Base-by-base conservation (phyloP, 2,329 filamentous ascomycete species). In the Phaeosphaeriaceae sp. region DNA sequence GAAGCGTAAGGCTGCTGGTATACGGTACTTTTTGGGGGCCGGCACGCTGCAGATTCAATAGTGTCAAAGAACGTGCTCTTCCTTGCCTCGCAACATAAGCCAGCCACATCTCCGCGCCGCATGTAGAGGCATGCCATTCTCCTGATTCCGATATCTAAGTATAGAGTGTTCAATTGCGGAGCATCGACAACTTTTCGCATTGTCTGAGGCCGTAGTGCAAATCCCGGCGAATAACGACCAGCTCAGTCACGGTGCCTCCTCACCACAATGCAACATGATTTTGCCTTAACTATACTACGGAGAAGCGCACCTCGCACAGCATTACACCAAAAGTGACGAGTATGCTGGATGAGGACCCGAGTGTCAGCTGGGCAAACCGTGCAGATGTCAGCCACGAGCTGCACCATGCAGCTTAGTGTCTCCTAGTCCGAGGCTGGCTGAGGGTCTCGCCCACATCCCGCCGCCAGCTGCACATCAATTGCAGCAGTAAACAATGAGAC, bases 361-460 rank as follows among this genome's bases (percentile, higher is more conserved):
- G 33, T 25, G 46, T 25, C 52, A 49, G 52, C 52, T 49, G 46
- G 13, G 27, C 13, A 31, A 36, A 15, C 44, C n/a, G 52, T 44
- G 36, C 36, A 54, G 33, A 36, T 42, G 22, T 25, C 45, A 48
- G 52, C 52, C 52, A 54, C 45, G 17, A n/a, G 21, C n/a, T 40
- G 31, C 52, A 48, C 10, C 15, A n/a, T 22, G 22, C 33, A 31
- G 33, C n/a, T 49, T 54, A 49, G 52, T 41, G 33, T 24, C 20
- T 31, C 33, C 33, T 54, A 54, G 52, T n/a, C 31, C 31, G 20
- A 45, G 36, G 45, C 36, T 42, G 52, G 52, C 52, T 54, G 45
- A 49, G 52, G n/a, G 45, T 33, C 52, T 54, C 52, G 52, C 52
- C 52, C 44, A 24, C 52, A 48, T 42, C 2, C 44, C 17, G 46